Evolutionary conservation across 2,329 filamentous ascomycete species (phyloP).

Genomic region (Westerdykella ornata): DNA sequence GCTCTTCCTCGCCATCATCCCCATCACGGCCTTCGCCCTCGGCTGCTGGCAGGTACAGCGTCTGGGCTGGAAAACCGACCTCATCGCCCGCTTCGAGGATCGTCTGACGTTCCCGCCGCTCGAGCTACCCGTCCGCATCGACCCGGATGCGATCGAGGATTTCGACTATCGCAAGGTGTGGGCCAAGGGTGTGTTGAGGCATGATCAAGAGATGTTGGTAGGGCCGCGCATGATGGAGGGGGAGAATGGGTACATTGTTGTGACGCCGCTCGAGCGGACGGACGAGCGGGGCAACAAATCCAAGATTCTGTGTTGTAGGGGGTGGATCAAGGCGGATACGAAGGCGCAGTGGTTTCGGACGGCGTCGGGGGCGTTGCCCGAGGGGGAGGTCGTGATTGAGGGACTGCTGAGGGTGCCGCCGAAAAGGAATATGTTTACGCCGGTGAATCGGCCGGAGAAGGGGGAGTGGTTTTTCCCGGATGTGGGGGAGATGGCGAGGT

Average conservation of each 20-base stretch:
- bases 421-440: conserved; percentile 98
- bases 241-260: conserved; percentile 80
- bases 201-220: conserved; percentile 94
- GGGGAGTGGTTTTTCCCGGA: conserved; percentile 94
- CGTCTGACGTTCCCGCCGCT: conserved; percentile 78
- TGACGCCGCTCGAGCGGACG: conserved; percentile 79
- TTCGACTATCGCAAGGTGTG: conserved; percentile 88
- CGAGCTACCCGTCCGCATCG: conserved; percentile 74
- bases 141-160: conserved; percentile 71
- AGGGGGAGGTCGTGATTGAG: conserved; percentile 68
- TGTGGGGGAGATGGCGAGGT: conserved; percentile 79
- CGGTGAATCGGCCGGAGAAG: conserved; percentile 75
- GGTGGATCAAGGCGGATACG: conserved; percentile 81
- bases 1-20: conserved; percentile 78
- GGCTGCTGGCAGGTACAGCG: conserved; percentile 95
- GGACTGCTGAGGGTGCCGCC: conserved; percentile 82
- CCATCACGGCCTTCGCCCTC: conserved; percentile 79
- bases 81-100: conserved; percentile 89
- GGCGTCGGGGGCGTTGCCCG: conserved; percentile 55
- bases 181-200: conserved; percentile 65
- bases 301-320: conserved; percentile 79
- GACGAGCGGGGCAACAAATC: conserved; percentile 39
- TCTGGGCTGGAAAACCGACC: conserved; percentile 85
- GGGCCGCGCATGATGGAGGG: conserved; percentile 86
- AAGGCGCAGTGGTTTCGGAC: conserved; percentile 55